These are phyloP conservation scores for Paraphoma chrysanthemicola DNA, from an alignment of 2,329 filamentous ascomycete species.

Conservation along the genomic window DNA sequence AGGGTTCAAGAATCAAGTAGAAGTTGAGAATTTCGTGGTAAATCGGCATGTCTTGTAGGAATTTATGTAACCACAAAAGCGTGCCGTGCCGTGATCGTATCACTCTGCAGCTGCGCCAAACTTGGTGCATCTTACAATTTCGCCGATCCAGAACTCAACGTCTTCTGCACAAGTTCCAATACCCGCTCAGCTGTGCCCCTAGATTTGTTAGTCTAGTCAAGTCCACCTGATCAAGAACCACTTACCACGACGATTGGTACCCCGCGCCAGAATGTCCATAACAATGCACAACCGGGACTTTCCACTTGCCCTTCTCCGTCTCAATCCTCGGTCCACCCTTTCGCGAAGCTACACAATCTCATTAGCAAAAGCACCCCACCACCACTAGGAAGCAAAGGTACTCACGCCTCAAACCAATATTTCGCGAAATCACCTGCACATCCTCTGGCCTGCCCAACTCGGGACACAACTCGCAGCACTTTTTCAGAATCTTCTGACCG, in stretches of 20 bases:
- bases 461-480: conserved; percentile 71
- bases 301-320: conserved; percentile 65
- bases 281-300: conserved; percentile 70
- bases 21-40: no score
- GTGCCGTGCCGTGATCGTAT: no score
- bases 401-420: conserved; percentile 75
- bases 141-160: conserved; percentile 19
- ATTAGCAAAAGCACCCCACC: background rate
- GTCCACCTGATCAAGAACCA: background rate
- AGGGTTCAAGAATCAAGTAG: no score
- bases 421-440: conserved; percentile 78
- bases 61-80: no score
- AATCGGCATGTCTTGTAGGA: no score
- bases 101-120: no score
- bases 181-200: conserved; percentile 43
- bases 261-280: conserved; percentile 84
- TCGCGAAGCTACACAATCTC: conserved; percentile 60
- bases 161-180: conserved; percentile 21
- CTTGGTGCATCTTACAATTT: conserved; percentile 28
- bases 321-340: conserved; percentile 79
- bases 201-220: conserved; percentile 1
- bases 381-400: conserved; percentile 1
- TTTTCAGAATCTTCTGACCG: conserved; percentile 82
- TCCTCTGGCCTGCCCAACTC: conserved; percentile 72
- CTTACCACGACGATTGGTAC: conserved; percentile 60